Conservation (phyloP, 1,284 basidiomycete genomes). For the Ceratobasidium sp. region DNA sequence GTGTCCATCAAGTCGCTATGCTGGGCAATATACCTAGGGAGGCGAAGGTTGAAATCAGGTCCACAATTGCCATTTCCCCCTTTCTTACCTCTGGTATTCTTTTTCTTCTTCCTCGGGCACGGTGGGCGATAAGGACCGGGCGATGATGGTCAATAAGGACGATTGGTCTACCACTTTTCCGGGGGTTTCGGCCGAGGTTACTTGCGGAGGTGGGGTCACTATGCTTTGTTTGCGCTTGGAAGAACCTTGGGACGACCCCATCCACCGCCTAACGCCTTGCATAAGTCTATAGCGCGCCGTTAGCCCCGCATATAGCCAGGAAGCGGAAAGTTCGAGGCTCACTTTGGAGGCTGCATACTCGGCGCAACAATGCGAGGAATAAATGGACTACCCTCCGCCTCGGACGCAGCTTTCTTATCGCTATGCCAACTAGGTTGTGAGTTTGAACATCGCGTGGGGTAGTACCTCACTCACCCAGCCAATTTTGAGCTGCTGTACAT, state of each 20-base stretch:
- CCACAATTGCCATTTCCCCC: slow-evolving; percentile 46
- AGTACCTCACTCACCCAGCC: slow-evolving; percentile 64
- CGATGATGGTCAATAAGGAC: slow-evolving; percentile 69
- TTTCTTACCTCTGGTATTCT: slow-evolving; percentile 76
- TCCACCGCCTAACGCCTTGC: slow-evolving; percentile 75
- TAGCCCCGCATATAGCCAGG: neutral
- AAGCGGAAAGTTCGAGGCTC: neutral
- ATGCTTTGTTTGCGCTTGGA: slow-evolving; percentile 50
- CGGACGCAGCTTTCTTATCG: slow-evolving; percentile 68
- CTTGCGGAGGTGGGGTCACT: slow-evolving; percentile 41
- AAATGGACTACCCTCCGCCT: slow-evolving; percentile 75
- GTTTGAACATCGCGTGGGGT: slow-evolving; percentile 40
- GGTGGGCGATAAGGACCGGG: slow-evolving; percentile 66
- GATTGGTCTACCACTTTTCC: slow-evolving; percentile 57
- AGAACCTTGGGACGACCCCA: slow-evolving; percentile 58
- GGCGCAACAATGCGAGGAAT: slow-evolving; percentile 55
- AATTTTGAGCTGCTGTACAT: slow-evolving; percentile 86
- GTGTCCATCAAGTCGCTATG: slow-evolving; percentile 53
- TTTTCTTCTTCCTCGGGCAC: slow-evolving; percentile 69
- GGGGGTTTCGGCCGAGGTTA: slow-evolving; percentile 44
- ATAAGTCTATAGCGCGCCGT: slow-evolving; percentile 61
- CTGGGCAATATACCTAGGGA: slow-evolving; percentile 52
- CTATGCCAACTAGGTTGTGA: slow-evolving; percentile 46
- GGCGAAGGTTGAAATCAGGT: slow-evolving; percentile 33
- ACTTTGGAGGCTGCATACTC: slow-evolving; percentile 35